Evolutionary conservation across 2,329 filamentous ascomycete species (phyloP), one percentile per base, ranked within the genome.

Genomic region (Aureobasidium melanogenum): DNA sequence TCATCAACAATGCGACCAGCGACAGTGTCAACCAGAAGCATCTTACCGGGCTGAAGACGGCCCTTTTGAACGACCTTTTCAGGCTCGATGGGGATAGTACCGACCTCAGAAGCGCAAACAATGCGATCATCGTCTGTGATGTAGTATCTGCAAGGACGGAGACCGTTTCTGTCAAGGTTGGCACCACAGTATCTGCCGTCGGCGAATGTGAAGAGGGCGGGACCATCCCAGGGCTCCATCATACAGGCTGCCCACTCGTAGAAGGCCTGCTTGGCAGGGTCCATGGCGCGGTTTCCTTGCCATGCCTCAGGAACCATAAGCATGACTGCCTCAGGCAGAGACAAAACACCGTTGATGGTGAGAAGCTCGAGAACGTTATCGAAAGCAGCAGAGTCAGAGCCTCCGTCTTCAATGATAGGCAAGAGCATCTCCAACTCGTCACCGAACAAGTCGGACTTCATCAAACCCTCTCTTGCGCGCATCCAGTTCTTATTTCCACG

Each of bases 401-500:
- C 93, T 68, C 93, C 93, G 71, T 97, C 92, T 76, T 97, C 93
- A 59, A 97, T 91, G 68, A 97, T 91, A 26, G 93, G 93, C 74
- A 96, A 97, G 62, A 97, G 84, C 69, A 82, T 78, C 75, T 97
- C 91, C 17, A 97, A 85, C 70, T 97, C 92, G 30, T 96, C 91
- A 65, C 90, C 91, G 73, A 97, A 97, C 60, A 96, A 81, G 66
- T 92, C 87, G 1, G 93, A 97, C 73, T 91, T 89, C 83, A 97
- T 89, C 66, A 96, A 87, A 75, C 93, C 93, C 78, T 97, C 93
- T 71, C 93, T 87, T 64, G 93, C 93, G 68, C 92, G 88, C 93
- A 97, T 97, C 93, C 93, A 97, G 78, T 97, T 97, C 83, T 97
- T 97, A 81, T 97, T 97, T 64, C 93, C 93, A 73, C 93, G 88